Evolutionary conservation across 768 basidiomycete genomes (phyloP).

Genomic region (Tulasnella sp.): DNA sequence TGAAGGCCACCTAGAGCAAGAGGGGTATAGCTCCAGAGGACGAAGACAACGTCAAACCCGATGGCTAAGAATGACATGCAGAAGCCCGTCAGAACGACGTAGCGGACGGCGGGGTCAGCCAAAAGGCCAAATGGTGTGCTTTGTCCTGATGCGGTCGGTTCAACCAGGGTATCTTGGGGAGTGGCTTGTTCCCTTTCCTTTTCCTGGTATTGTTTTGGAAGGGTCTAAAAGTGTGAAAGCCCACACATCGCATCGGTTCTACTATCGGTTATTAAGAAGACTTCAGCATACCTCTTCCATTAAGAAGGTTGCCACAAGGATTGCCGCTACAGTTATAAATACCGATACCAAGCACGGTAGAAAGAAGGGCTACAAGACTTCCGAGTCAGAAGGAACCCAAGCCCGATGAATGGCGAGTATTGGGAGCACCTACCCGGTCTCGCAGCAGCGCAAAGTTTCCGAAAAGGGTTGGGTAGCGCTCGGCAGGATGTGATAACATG

Average conservation of each 20-base stretch:
- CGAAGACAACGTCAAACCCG: conserved; percentile 58
- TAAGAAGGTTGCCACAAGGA: conserved; percentile 18
- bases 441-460: conserved; percentile 36
- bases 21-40: conserved; percentile 59
- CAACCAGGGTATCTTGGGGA: too few species aligned
- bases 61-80: conserved; percentile 44
- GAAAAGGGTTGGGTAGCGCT: conserved; percentile 32
- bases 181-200: not conserved
- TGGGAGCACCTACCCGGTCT: not conserved
- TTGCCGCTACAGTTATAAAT: conserved; percentile 15
- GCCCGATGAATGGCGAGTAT: too few species aligned
- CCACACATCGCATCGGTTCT: not conserved
- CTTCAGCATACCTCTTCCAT: conserved; percentile 20
- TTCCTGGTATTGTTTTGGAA: not conserved
- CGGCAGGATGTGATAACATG: conserved; percentile 23
- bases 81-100: conserved; percentile 22
- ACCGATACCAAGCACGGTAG: conserved; percentile 25
- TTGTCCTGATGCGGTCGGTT: not conserved
- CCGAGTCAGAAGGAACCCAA: not conserved
- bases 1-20: conserved; percentile 49
- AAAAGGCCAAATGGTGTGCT: not conserved
- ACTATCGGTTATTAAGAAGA: not conserved
- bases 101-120: conserved; percentile 17
- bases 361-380: conserved; percentile 23
- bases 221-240: not conserved